Evolutionary conservation across 192 early-diverging fungal species (phyloP).

Genomic region (Helicostylum pulchrum): DNA sequence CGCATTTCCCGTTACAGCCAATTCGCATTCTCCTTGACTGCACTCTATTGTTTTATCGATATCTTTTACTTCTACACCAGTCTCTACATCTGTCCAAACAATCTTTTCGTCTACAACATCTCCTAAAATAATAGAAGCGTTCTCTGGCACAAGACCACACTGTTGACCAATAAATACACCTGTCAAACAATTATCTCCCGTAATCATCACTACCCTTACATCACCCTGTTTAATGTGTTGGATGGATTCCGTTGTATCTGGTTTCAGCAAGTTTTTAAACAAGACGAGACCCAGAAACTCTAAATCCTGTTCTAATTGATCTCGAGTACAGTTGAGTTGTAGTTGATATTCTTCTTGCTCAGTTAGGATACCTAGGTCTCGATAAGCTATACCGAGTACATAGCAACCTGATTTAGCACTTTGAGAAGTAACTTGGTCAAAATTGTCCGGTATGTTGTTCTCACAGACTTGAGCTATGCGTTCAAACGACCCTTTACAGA

Average conservation of each 20-base stretch:
- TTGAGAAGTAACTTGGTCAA: slow-evolving; percentile 45
- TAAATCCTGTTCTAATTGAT: slow-evolving; percentile 57
- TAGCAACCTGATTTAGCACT: slow-evolving; percentile 72
- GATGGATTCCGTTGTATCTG: slow-evolving; percentile 63
- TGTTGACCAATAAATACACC: slow-evolving; percentile 68
- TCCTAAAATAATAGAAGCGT: slow-evolving; percentile 41
- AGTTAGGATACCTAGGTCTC: slow-evolving; percentile 38
- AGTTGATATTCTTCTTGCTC: slow-evolving; percentile 28
- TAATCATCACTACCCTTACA: slow-evolving; percentile 77
- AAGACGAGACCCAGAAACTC: slow-evolving; percentile 61
- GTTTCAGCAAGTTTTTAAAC: slow-evolving; percentile 77
- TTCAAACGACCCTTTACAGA: slow-evolving; percentile 72
- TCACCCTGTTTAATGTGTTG: slow-evolving; percentile 64
- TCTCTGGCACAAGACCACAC: slow-evolving; percentile 45
- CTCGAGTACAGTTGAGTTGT: slow-evolving; percentile 39
- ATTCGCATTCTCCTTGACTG: slow-evolving; percentile 42
- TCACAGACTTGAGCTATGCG: slow-evolving; percentile 56
- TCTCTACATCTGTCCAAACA: slow-evolving; percentile 60
- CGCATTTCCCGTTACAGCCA: slow-evolving; percentile 73
- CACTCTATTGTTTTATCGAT: slow-evolving; percentile 21
- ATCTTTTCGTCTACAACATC: slow-evolving; percentile 38
- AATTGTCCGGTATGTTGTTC: slow-evolving; percentile 51
- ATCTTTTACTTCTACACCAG: slow-evolving; percentile 26
- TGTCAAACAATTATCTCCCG: slow-evolving; percentile 76
- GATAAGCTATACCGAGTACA: slow-evolving; percentile 65